These are phyloP conservation scores for Diplosphaera chodatii DNA, from an alignment of 139 green algal species.

Conservation along the genomic window DNA sequence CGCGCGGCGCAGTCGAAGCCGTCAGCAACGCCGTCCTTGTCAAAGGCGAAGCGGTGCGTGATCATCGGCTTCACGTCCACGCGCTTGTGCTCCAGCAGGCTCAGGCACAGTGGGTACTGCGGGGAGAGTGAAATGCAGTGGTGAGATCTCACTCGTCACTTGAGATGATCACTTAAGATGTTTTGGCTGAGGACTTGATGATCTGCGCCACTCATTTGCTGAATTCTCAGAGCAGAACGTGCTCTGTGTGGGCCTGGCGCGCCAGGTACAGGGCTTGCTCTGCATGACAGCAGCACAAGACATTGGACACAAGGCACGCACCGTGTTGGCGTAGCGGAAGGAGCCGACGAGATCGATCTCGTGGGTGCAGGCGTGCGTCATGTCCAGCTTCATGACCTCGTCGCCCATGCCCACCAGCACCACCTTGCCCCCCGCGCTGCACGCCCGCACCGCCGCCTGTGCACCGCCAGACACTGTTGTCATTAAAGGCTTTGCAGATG, in stretches of 20 bases:
- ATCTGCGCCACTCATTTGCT: too few species aligned
- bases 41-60: conserved; percentile 53
- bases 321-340: conserved; percentile 58
- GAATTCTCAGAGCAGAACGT: too few species aligned
- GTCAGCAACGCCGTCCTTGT: conserved; percentile 18
- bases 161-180: too few species aligned
- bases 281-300: not conserved
- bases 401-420: conserved; percentile 53
- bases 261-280: too few species aligned
- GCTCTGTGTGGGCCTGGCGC: too few species aligned
- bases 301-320: conserved; percentile 4
- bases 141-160: too few species aligned
- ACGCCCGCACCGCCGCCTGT: conserved; percentile 22
- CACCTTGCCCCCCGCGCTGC: conserved; percentile 34
- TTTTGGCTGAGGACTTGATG: too few species aligned
- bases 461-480: too few species aligned
- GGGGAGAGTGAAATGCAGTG: not conserved
- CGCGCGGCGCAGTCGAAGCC: conserved; percentile 39
- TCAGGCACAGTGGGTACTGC: conserved; percentile 38
- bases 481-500: too few species aligned
- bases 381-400: conserved; percentile 38
- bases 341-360: conserved; percentile 53
- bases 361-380: conserved; percentile 20
- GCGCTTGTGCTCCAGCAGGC: conserved; percentile 27
- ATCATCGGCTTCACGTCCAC: conserved; percentile 55